phyloP scores from a whole-genome alignment of 768 basidiomycete species.

The Pleurotus citrinopileatus region DNA sequence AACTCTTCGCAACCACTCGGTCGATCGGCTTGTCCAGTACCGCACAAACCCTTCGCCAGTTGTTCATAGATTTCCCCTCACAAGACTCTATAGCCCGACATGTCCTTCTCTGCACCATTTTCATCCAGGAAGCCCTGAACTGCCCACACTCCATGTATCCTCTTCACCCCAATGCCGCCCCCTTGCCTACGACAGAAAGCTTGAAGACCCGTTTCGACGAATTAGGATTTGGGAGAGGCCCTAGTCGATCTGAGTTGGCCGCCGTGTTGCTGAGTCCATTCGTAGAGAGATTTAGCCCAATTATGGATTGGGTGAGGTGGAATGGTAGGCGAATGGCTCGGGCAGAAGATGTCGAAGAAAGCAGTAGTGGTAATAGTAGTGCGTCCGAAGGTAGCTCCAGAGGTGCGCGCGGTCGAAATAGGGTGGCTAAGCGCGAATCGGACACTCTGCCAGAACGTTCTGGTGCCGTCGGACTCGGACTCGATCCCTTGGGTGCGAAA shows the following conservation, averaged over 20 bases:
- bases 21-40: constrained; percentile 52
- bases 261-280: constrained; percentile 64
- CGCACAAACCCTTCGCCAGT: constrained; percentile 52
- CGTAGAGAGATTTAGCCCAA: constrained; percentile 50
- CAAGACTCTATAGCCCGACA: constrained; percentile 58
- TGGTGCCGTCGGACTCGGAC: constrained; percentile 29
- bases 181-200: constrained; percentile 25
- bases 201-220: constrained; percentile 52
- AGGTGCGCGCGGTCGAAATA: neutral
- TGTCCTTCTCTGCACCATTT: constrained; percentile 71
- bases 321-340: constrained; percentile 20
- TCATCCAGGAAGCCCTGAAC: constrained; percentile 32
- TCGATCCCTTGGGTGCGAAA: constrained; percentile 39
- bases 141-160: constrained; percentile 12
- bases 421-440: constrained; percentile 1
- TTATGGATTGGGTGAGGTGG: constrained; percentile 43
- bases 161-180: constrained; percentile 10
- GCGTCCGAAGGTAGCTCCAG: neutral
- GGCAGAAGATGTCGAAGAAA: constrained; percentile 10
- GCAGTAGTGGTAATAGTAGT: constrained; percentile 1
- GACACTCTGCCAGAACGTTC: constrained; percentile 1
- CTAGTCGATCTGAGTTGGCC: constrained; percentile 2
- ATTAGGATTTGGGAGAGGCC: constrained; percentile 37
- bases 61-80: constrained; percentile 68
- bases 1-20: constrained; percentile 71